Percentiles rank a stretch among this genome's conserved stretches.
phyloP scores from a whole-genome alignment of 345 rosid species.

The Corymbia maculata region DNA sequence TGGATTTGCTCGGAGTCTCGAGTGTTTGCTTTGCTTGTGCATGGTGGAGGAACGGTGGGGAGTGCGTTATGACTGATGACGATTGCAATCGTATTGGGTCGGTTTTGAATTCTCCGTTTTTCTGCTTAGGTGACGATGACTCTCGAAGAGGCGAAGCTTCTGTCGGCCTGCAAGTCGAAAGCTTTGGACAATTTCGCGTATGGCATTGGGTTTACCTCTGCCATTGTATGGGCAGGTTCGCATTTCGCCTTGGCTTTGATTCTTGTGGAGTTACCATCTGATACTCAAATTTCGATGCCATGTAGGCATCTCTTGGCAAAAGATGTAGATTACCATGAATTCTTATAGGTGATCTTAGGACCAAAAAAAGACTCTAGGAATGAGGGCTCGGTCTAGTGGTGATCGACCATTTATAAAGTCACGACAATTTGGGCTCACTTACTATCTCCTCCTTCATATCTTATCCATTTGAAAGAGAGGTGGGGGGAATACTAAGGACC shows the following conservation, averaged over 20 bases:
- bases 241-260: not conserved
- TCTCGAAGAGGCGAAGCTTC: slow-evolving; percentile 17
- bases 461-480: not conserved
- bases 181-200: slow-evolving; percentile 11
- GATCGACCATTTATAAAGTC: not conserved
- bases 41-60: not conserved
- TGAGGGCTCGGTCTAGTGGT: not conserved
- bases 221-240: slow-evolving; percentile 28
- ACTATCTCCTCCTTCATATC: not conserved
- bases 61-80: not conserved
- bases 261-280: not conserved
- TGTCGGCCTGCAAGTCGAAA: slow-evolving; percentile 15
- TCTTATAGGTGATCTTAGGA: not conserved
- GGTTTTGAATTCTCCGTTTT: not conserved
- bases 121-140: slow-evolving; percentile 26
- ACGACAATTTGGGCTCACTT: not conserved
- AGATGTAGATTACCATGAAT: not conserved
- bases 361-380: too few species aligned
- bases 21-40: not conserved
- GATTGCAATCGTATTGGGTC: not conserved
- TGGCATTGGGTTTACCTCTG: slow-evolving; percentile 14
- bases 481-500: not conserved
- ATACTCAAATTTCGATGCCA: not conserved
- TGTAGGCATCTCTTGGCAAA: not conserved
- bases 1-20: too few species aligned